Evolutionary conservation across 495 filamentous ascomycete species (phyloP).

Genomic region (Penicillium nucicola): DNA sequence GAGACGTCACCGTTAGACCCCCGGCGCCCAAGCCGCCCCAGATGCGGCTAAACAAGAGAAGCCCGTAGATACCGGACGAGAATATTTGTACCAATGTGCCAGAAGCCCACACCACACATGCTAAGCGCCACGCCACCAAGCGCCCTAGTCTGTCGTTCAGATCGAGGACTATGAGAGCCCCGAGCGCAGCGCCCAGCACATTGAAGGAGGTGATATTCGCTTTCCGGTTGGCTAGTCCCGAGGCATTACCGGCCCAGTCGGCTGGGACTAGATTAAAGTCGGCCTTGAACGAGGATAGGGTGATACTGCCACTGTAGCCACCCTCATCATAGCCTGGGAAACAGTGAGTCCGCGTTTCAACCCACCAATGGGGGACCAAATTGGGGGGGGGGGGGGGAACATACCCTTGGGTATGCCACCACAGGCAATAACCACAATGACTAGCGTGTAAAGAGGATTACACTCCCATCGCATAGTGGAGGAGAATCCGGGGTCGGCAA

Average conservation of each 20-base stretch:
- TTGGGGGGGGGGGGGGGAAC: no score
- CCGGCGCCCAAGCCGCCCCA: constrained; percentile 48
- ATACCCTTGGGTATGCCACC: constrained; percentile 46
- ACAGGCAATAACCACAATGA: constrained; percentile 39
- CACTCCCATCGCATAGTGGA: constrained; percentile 33
- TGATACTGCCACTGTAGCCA: constrained; percentile 43
- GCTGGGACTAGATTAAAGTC: constrained; percentile 38
- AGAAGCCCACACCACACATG: constrained; percentile 37
- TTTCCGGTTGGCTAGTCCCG: constrained; percentile 37
- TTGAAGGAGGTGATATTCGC: constrained; percentile 49
- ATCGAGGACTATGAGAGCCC: constrained; percentile 35
- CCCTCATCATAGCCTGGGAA: constrained; percentile 47
- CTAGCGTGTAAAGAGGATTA: constrained; percentile 38
- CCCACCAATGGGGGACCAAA: neutral
- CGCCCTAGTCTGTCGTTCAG: constrained; percentile 43
- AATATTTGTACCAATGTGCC: constrained; percentile 44
- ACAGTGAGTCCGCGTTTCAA: constrained; percentile 1
- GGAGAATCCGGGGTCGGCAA: constrained; percentile 12
- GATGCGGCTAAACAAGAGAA: constrained; percentile 43
- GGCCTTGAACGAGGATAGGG: constrained; percentile 35
- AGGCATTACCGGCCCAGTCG: constrained; percentile 33
- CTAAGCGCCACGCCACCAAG: constrained; percentile 36
- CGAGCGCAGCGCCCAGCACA: constrained; percentile 42
- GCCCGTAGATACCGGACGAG: constrained; percentile 41
- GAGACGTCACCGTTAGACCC: constrained; percentile 45